phyloP scores from a whole-genome alignment of 345 rosid genomes.

The Microthlaspi erraticum region DNA sequence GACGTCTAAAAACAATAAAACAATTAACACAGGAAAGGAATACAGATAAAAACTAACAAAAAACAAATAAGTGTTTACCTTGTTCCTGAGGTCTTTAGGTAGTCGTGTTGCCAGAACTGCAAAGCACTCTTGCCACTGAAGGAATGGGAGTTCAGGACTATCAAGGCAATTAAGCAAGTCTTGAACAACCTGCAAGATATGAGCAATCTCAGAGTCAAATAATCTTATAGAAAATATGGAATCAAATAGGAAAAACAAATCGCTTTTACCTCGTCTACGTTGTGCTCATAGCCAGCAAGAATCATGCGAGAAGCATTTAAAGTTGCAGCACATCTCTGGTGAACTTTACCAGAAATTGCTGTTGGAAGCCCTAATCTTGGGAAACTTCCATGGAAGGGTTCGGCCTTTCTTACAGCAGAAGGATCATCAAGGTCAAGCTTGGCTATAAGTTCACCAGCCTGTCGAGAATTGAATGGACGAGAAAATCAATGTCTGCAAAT shows the following conservation, averaged over 20 bases:
- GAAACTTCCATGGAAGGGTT: slow-evolving; percentile 87
- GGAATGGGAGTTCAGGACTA: slow-evolving; percentile 94
- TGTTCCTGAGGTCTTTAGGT: slow-evolving; percentile 85
- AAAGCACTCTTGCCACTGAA: slow-evolving; percentile 97
- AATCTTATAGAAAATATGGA: slow-evolving; percentile 1
- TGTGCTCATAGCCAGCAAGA: slow-evolving; percentile 95
- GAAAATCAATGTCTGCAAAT: slow-evolving; percentile 9
- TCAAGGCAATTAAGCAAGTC: slow-evolving; percentile 86
- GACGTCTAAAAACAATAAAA: neutral
- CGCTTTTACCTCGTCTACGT: slow-evolving; percentile 74
- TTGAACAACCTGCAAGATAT: slow-evolving; percentile 74
- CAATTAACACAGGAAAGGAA: slow-evolving; percentile 11
- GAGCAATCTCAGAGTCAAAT: slow-evolving; percentile 20
- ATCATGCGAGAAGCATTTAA: slow-evolving; percentile 90
- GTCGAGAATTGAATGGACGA: slow-evolving; percentile 26
- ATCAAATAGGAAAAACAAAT: slow-evolving; percentile 5
- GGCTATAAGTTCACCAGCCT: slow-evolving; percentile 99
- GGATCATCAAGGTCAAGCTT: slow-evolving; percentile 94
- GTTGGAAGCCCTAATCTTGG: slow-evolving; percentile 88
- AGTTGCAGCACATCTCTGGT: slow-evolving; percentile 96
- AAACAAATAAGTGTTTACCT: slow-evolving; percentile 57
- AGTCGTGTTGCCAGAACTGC: slow-evolving; percentile 88
- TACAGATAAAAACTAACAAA: slow-evolving; percentile 4
- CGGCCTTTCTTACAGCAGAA: slow-evolving; percentile 97
- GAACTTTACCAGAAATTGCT: slow-evolving; percentile 92